Base-by-base conservation (phyloP, 345 rosid species). In the Schrenkiella parvula region DNA sequence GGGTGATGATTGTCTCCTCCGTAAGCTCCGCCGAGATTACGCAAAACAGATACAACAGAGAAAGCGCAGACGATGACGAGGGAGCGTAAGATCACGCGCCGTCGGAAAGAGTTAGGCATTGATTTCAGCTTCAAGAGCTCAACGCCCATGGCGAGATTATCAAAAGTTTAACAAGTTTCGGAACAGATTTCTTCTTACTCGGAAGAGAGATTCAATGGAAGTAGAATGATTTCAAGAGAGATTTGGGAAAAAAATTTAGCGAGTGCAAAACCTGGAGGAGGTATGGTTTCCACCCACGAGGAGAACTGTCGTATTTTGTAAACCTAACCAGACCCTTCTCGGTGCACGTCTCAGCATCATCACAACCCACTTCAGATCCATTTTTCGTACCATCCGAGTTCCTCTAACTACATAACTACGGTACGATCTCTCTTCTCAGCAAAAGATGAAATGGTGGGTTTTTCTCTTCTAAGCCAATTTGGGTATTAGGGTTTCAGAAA, bases 231-330 rank as follows among this genome's bases (percentile, higher is more conserved):
- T 57, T 47, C 42, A 34, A 79, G 18, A 25, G 22, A 5, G 54
- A 66, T 7, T 69, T 0, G 1, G 12, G 28, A 3, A 8, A 10
- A 23, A 66, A 22, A 41, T 28, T 64, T 88, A 93, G 80, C 98
- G 92, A 83, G 95, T 80, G 64, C 97, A 91, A 88, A 93, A 93
- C 96, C 97, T 88, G 95, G 87, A 91, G 71, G 96, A 91, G 70
- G 97, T 91, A 84, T 91, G 98, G 81, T 93, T 93, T 60, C 98
- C 97, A 89, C 97, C 98, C 97, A 93, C 95, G 82, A 91, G 97
- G 96, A 93, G 71, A 66, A 87, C 90, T 86, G 70, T 84, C 50
- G 91, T 81, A 68, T 72, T 84, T 89, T 86, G 92, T 15, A 81
- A 73, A 2, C 84, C 80, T 81, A 87, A 80, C 97, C 93, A 88